Evolutionary conservation across 75 land plant genomes (phyloP).

Genomic region (Larix kaempferi): DNA sequence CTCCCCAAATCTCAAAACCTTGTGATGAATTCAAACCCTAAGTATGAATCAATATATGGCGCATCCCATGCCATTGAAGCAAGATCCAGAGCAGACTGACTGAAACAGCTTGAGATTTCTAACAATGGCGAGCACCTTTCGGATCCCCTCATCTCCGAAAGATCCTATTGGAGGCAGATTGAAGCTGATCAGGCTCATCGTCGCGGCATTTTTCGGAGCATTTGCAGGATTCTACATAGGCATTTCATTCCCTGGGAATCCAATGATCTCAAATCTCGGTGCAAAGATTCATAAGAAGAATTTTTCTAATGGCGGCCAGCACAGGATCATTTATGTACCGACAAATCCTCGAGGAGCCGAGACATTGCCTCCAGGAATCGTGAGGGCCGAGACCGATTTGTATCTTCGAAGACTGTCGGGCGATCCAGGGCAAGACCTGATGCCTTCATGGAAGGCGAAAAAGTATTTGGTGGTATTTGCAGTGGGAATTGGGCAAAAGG

Average conservation of each 20-base stretch:
- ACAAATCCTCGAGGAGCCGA: conserved; percentile 73
- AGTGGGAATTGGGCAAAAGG: conserved; percentile 20
- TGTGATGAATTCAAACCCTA: too few species aligned
- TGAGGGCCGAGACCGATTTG: conserved; percentile 60
- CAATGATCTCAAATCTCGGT: background rate
- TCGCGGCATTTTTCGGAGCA: background rate
- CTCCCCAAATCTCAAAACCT: too few species aligned
- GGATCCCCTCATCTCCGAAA: background rate
- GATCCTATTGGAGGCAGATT: too few species aligned
- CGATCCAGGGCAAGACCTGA: conserved; percentile 16
- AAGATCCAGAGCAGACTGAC: too few species aligned
- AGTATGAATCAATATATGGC: too few species aligned
- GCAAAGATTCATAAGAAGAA: background rate
- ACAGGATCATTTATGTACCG: conserved; percentile 37
- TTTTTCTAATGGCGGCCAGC: background rate
- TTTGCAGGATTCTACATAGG: too few species aligned
- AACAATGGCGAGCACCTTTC: background rate
- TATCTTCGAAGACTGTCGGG: conserved; percentile 65
- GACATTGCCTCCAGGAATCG: conserved; percentile 61
- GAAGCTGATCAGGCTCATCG: background rate
- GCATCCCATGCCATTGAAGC: too few species aligned
- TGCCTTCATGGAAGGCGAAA: too few species aligned
- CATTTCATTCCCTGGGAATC: background rate
- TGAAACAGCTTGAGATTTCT: too few species aligned
- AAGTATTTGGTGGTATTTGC: conserved; percentile 16